Conservation (phyloP, 129 eudicot genomes). For the Cynara cardunculus region DNA sequence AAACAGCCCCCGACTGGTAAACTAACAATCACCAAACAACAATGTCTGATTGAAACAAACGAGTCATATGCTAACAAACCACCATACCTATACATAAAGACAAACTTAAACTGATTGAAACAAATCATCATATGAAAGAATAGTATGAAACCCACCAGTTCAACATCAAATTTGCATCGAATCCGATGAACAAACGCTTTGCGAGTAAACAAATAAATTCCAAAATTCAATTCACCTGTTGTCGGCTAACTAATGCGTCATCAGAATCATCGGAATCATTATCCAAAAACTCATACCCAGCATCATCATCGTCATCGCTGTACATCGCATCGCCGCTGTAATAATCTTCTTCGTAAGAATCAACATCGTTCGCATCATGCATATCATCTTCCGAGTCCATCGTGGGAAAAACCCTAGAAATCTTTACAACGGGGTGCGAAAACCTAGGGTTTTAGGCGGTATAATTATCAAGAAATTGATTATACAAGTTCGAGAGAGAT, state of each 20-base stretch:
- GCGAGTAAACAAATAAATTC: background rate
- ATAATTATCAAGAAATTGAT: background rate
- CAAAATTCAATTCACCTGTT: conserved; percentile 44
- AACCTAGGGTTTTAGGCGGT: conserved; percentile 27
- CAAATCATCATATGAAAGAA: background rate
- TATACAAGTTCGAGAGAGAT: background rate
- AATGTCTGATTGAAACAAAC: too few relatives aligned
- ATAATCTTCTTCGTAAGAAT: conserved; percentile 48
- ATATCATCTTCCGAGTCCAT: conserved; percentile 79
- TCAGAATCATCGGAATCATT: conserved; percentile 51
- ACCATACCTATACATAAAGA: background rate
- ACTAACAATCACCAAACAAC: background rate
- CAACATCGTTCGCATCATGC: conserved; percentile 64
- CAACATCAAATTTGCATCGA: background rate
- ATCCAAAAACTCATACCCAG: conserved; percentile 49
- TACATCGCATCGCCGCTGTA: conserved; percentile 47
- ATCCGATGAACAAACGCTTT: background rate
- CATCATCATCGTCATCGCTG: conserved; percentile 41
- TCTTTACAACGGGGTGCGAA: background rate
- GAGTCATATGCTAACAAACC: background rate
- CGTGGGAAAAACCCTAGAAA: conserved; percentile 19
- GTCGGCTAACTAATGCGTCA: conserved; percentile 38
- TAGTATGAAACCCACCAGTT: background rate
- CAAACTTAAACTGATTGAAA: background rate
- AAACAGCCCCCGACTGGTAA: background rate